phyloP scores from a whole-genome alignment of 179 eudicot species.

The Beta corolliflora region DNA sequence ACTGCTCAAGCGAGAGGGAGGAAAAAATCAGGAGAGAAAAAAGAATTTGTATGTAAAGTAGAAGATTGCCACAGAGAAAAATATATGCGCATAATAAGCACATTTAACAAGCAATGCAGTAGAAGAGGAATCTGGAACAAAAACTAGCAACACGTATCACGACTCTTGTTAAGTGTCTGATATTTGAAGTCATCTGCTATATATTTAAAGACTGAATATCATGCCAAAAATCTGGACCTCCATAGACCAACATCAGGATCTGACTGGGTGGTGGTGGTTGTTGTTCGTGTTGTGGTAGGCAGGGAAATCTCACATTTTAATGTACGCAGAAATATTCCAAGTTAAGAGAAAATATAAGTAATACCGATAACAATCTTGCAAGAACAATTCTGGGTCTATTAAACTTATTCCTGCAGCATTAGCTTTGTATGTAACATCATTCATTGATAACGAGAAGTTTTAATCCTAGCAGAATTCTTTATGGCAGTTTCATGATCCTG shows the following conservation, averaged over 20 bases:
- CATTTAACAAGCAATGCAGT: not conserved
- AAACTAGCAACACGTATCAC: not conserved
- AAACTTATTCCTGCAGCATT: too few relatives aligned
- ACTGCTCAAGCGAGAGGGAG: conserved; percentile 34
- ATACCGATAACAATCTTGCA: too few relatives aligned
- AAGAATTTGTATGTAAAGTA: not conserved
- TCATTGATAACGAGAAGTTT: not conserved
- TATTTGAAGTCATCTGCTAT: not conserved
- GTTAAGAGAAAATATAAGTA: not conserved
- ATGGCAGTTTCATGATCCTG: not conserved
- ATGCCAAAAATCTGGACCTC: conserved; percentile 1
- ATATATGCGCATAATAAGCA: not conserved
- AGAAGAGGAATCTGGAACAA: not conserved
- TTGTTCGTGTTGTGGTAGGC: not conserved
- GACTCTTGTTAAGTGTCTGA: not conserved
- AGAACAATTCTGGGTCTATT: too few relatives aligned
- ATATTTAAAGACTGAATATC: not conserved
- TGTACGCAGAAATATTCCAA: too few relatives aligned
- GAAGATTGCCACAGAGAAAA: conserved; percentile 1
- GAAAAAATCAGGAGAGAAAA: not conserved
- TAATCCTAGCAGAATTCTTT: not conserved
- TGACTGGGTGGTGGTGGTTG: not conserved
- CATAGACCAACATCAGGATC: not conserved
- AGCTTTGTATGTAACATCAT: not conserved
- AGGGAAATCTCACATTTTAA: not conserved